A percentile compares a stretch with the other conserved stretches of the same genome.
Evolutionary conservation across 768 basidiomycete species (phyloP).

Genomic region (Hygrophorus pudorinus): DNA sequence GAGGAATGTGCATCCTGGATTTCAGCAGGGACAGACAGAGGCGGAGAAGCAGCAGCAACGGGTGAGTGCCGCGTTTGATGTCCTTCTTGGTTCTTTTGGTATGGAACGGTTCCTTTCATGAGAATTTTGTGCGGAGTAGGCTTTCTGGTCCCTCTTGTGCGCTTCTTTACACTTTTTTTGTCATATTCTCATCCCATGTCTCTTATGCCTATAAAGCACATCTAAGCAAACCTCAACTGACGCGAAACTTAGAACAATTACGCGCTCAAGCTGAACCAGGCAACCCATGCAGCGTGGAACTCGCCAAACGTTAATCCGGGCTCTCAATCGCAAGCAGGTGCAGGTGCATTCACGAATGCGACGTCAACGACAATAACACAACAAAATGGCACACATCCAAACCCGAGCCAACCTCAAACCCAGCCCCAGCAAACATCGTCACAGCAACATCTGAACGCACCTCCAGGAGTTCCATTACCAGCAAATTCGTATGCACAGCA

Average conservation of each 20-base stretch:
- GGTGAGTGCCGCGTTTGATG: constrained; percentile 34
- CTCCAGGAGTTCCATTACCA: constrained; percentile 32
- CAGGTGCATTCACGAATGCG: constrained; percentile 15
- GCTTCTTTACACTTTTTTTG: not conserved
- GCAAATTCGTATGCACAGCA: constrained; percentile 16
- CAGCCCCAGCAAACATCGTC: constrained; percentile 15
- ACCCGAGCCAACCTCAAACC: constrained; percentile 10
- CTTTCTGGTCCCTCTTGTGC: not conserved
- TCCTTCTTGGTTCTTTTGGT: constrained; percentile 5
- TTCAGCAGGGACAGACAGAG: constrained; percentile 52
- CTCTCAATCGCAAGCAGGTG: constrained; percentile 22
- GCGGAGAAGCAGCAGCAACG: constrained; percentile 54
- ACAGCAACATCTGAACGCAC: constrained; percentile 41
- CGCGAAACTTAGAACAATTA: constrained; percentile 39
- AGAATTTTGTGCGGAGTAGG: too few relatives aligned
- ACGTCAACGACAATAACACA: constrained; percentile 15
- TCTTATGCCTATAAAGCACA: not conserved
- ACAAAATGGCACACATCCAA: constrained; percentile 37
- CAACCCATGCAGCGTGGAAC: constrained; percentile 55
- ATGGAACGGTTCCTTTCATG: constrained; percentile 6
- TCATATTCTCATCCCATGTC: constrained; percentile 1
- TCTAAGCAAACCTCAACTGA: not conserved
- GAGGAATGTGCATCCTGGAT: constrained; percentile 39
- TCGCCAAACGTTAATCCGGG: constrained; percentile 41
- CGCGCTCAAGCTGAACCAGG: constrained; percentile 54